phyloP scores from a whole-genome alignment of 345 rosid genomes.

The Populus tremula region DNA sequence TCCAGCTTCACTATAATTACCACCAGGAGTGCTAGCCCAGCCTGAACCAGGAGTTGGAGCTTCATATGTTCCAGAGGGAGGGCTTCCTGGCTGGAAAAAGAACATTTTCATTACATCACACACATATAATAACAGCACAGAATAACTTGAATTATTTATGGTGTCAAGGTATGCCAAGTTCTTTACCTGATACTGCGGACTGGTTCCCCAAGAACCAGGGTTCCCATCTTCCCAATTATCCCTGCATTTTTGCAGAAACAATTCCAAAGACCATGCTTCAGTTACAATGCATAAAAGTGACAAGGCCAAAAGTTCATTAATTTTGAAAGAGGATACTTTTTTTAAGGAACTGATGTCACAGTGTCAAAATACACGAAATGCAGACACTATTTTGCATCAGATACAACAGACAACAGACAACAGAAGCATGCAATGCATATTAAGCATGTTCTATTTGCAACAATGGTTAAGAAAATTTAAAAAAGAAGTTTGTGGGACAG shows the following conservation, averaged over 20 bases:
- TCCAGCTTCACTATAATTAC: constrained; percentile 85
- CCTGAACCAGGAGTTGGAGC: constrained; percentile 97
- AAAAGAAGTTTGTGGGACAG: neutral
- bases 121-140: neutral
- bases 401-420: neutral
- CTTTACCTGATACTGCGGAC: constrained; percentile 83
- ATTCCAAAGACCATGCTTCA: neutral
- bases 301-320: neutral
- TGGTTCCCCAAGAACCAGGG: constrained; percentile 86
- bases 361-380: neutral
- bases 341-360: neutral
- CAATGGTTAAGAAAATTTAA: neutral
- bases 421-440: neutral
- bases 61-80: constrained; percentile 81
- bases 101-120: neutral
- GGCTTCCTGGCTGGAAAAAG: constrained; percentile 79
- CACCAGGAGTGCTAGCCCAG: constrained; percentile 90
- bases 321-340: too few relatives aligned
- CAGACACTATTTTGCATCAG: neutral
- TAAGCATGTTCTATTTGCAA: neutral
- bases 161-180: neutral
- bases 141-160: neutral
- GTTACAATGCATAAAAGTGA: neutral
- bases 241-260: constrained; percentile 36
- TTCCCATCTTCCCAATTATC: constrained; percentile 97